A percentile compares a stretch with the other conserved stretches of the same genome.
Evolutionary conservation across 208 protist species (phyloP).

Genomic region (Herpetomonas muscarum): DNA sequence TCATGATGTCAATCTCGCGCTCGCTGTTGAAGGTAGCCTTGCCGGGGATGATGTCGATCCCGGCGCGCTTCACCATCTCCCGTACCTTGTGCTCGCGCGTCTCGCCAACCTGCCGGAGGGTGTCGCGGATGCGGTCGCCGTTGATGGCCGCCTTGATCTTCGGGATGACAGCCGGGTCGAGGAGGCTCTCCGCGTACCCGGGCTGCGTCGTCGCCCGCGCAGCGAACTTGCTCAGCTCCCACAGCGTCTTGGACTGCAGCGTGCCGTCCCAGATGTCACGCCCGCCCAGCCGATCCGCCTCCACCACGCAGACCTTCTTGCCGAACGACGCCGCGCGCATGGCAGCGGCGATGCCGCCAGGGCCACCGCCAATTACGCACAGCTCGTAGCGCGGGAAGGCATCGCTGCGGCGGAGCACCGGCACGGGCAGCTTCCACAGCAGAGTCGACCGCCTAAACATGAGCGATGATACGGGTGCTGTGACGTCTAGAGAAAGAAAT

Average conservation of each 20-base stretch:
- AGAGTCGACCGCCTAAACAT: slow-evolving; percentile 22
- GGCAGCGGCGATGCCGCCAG: slow-evolving; percentile 53
- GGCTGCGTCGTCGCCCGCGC: slow-evolving; percentile 24
- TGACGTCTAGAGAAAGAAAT: slow-evolving; percentile 1
- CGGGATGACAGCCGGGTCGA: slow-evolving; percentile 17
- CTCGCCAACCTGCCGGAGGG: slow-evolving; percentile 32
- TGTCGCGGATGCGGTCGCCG: slow-evolving; percentile 25
- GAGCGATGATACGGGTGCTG: not conserved
- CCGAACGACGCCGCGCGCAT: slow-evolving; percentile 50
- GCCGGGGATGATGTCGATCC: slow-evolving; percentile 52
- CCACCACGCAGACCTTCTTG: slow-evolving; percentile 60
- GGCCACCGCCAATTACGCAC: slow-evolving; percentile 67
- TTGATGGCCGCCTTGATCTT: slow-evolving; percentile 21
- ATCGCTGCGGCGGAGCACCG: slow-evolving; percentile 38
- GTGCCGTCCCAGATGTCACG: slow-evolving; percentile 65
- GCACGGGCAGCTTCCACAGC: slow-evolving; percentile 21
- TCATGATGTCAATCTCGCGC: slow-evolving; percentile 55
- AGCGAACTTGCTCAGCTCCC: slow-evolving; percentile 53
- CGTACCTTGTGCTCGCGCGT: slow-evolving; percentile 35
- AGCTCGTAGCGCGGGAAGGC: slow-evolving; percentile 57
- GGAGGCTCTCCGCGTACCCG: slow-evolving; percentile 21
- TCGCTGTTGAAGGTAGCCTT: slow-evolving; percentile 51
- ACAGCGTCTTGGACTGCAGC: slow-evolving; percentile 70
- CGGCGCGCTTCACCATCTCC: slow-evolving; percentile 19
- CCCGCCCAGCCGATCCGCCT: slow-evolving; percentile 49